Conservation (phyloP, 2,329 filamentous ascomycete species). For the Aureobasidium sp. region DNA sequence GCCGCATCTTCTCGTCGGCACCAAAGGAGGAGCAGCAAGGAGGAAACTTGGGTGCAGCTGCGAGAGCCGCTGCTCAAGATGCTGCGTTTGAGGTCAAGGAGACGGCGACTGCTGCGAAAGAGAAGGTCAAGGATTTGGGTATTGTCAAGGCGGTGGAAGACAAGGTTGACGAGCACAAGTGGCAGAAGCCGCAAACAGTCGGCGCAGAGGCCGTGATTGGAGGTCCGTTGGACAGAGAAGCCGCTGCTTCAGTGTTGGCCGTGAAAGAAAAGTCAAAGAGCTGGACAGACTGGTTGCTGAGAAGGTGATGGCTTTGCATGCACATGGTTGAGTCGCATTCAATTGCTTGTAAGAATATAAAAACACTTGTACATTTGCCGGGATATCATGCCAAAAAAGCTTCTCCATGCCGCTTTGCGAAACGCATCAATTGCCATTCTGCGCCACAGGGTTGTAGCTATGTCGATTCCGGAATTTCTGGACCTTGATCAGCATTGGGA, state of each 20-base stretch:
- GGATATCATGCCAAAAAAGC: slow-evolving; percentile 8
- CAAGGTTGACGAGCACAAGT: slow-evolving; percentile 17
- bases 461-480: slow-evolving; percentile 43
- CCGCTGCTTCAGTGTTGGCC: slow-evolving; percentile 33
- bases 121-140: slow-evolving; percentile 20
- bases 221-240: slow-evolving; percentile 42
- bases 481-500: not conserved
- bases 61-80: slow-evolving; percentile 16
- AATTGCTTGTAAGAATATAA: slow-evolving; percentile 17
- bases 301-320: slow-evolving; percentile 25
- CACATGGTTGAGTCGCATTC: not conserved
- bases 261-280: slow-evolving; percentile 34
- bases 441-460: slow-evolving; percentile 44
- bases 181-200: slow-evolving; percentile 18
- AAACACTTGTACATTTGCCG: slow-evolving; percentile 15
- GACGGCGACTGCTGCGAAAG: slow-evolving; percentile 17
- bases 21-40: slow-evolving; percentile 33
- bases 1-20: slow-evolving; percentile 28
- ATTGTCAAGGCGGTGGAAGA: slow-evolving; percentile 30
- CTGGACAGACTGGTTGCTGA: slow-evolving; percentile 40
- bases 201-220: slow-evolving; percentile 24
- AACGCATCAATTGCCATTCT: slow-evolving; percentile 15
- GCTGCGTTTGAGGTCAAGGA: slow-evolving; percentile 18
- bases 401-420: not conserved
- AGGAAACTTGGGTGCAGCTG: slow-evolving; percentile 27